Evolutionary conservation across 345 rosid species (phyloP).

Genomic region (Camelina hispida): DNA sequence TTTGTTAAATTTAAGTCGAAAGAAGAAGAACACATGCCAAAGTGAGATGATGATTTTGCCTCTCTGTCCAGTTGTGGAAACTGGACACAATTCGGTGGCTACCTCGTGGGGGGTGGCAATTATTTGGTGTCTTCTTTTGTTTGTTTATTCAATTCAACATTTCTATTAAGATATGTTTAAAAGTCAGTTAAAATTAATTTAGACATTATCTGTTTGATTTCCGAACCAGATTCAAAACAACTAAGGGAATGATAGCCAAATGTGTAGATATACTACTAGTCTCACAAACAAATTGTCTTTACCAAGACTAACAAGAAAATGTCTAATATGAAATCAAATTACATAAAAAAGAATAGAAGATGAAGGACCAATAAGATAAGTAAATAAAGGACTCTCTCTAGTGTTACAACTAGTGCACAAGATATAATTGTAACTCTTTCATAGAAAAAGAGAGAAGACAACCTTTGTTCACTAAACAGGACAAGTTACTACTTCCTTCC

Average conservation of each 20-base stretch:
- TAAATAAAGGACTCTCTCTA: not conserved
- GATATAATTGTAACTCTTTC: not conserved
- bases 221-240: not conserved
- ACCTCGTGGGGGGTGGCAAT: conserved; percentile 37
- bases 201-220: not conserved
- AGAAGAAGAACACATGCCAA: conserved; percentile 19
- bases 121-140: not conserved
- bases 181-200: not conserved
- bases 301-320: not conserved
- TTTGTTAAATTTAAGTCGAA: conserved; percentile 1
- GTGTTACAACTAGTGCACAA: conserved; percentile 33
- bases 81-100: conserved; percentile 6
- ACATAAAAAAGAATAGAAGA: not conserved
- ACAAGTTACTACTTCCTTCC: conserved; percentile 25
- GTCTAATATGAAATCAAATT: conserved; percentile 15
- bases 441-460: not conserved
- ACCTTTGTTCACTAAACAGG: conserved; percentile 21
- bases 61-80: conserved; percentile 5
- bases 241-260: not conserved
- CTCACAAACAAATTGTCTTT: not conserved
- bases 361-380: not conserved
- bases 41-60: not conserved
- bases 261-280: not conserved
- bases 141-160: not conserved
- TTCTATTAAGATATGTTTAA: not conserved